Base-by-base conservation (phyloP, 352 stramenopile genomes). In the Globisporangium polare region DNA sequence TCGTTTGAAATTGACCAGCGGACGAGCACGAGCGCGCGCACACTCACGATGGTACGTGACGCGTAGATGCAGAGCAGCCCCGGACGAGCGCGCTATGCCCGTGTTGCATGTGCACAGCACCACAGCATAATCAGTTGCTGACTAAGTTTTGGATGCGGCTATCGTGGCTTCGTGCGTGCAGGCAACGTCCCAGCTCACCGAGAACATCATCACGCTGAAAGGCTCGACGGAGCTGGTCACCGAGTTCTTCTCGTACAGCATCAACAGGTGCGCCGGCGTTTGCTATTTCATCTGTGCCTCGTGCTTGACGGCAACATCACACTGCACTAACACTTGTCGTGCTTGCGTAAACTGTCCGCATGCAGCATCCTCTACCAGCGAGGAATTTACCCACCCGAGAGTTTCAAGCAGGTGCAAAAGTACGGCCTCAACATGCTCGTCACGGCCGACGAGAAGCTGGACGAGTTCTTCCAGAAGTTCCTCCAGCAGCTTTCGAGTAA, bases 161-260 rank as follows among this genome's bases (percentile, higher is more conserved):
- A 22, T 37, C 2, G n/a, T 53, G 18, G 10, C 20, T 53, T 3
- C 37, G 18, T 26, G 20, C 33, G 7, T 54, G 43, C 58, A 94
- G 84, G 76, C 80, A 20, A 89, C 82, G 51, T 71, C 80, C 12
- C 82, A 92, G 63, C 64, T 88, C 39, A 80, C 75, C 17, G 79
- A 96, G 74, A 99, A 92, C 55, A 86, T 99, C 31, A 99, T 99
- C 69, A 99, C 97, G n/a, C 78, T 99, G 18, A 98, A 98, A 70
- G 98, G 98, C 45, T 99, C 95, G 24, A 97, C 98, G 2, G 95
- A 98, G 67, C 98, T 99, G 47, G 97, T 99, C 50, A 98, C 96
- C 0, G 97, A 99, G 78, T 99, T 99, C 74, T 99, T 99, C 85
- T 97, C 97, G 58, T 99, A 97, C 68, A 94, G 92, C 59, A 99